Evolutionary conservation across 2,329 filamentous ascomycete genomes (phyloP), one percentile per base, ranked within the genome.

Genomic region (Chrysosporium keratinophilum): DNA sequence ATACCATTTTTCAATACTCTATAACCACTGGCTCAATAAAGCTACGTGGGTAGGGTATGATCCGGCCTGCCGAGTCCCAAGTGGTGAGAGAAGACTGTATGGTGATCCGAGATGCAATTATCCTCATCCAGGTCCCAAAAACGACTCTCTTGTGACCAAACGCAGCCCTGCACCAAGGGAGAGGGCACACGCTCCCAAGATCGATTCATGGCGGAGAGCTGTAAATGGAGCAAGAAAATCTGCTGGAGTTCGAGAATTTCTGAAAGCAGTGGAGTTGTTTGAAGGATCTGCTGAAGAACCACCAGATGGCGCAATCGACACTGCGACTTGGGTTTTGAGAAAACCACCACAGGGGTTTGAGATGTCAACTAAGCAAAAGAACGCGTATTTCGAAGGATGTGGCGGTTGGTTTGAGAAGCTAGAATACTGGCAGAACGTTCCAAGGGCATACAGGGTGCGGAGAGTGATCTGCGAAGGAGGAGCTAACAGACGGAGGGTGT

Each of bases 1-100:
- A 5, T 71, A 66, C 50, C 67, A 71, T 55, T 72, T 72, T 52
- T 60, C 67, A 20, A 55, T 69, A 19, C 63, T 72, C 40, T 64
- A 69, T 33, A 71, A 71, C 46, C 70, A 71, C 54, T 73, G 70
- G 69, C 49, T 72, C n/a, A 73, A 71, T 51, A 63, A 57, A 40
- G 60, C 66, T 33, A 71, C 69, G 1, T 71, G 69, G 69, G 45
- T 69, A 17, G 68, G 72, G 28, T 62, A 65, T 40, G 69, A 71
- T 53, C 68, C 70, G 7, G 57, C 64, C n/a, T 71, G 67, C 28
- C 63, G 70, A 50, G 62, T 69, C 23, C 54, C 65, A 5, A 60
- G 56, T 5, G 60, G 69, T 37, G 57, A 57, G 23, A 66, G 65
- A 56, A 61, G 69, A 33, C 55, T 54, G 12, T 58, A 63, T 39